Evolutionary conservation across 495 filamentous ascomycete genomes (phyloP), one percentile per base, ranked within the genome.

Genomic region (Aspergillus saccharolyticus): DNA sequence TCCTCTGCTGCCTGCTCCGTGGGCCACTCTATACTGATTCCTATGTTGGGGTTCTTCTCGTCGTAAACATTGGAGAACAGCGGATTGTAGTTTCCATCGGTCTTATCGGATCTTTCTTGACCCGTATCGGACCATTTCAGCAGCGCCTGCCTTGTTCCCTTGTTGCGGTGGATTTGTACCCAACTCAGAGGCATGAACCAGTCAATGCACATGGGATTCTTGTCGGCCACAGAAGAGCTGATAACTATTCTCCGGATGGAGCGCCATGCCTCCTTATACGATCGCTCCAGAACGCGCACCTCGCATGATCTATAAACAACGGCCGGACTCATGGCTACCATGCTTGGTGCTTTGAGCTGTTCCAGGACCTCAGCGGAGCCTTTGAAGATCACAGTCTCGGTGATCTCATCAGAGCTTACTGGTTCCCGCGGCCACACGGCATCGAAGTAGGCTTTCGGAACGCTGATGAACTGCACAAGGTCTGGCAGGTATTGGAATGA

Each of bases 101-200:
- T 72, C 43, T 67, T 67, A 28, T 61, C 57, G 0, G 62, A 63
- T 30, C 62, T 53, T 44, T 69, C 66, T 45, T 78, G 73, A 22
- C 65, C 67, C 15, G 70, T 73, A 59, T 78, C 73, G 0, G 75
- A 77, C 74, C 75, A 78, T 59, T 68, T 74, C 10, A 75, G 45
- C n/a, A 68, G 64, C 4, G 73, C 52, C 28, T 70, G 61, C 10
- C 63, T 64, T 8, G 70, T 63, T n/a, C 61, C 56, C 16, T 65
- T 55, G 42, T 66, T 59, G n/a, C 67, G 60, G 17, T 59, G 62
- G 17, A 77, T 57, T 56, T 72, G 74, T 3, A 77, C 72, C 19
- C 57, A 63, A 20, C 66, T 71, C 44, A 74, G 52, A 14, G 75
- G 75, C 45, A 78, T 63, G 52, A 75, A 78, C 9, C 70, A 55